These are phyloP conservation scores for Flaveria floridana DNA, from an alignment of 140 eudicot genomes.

Conservation along the genomic window DNA sequence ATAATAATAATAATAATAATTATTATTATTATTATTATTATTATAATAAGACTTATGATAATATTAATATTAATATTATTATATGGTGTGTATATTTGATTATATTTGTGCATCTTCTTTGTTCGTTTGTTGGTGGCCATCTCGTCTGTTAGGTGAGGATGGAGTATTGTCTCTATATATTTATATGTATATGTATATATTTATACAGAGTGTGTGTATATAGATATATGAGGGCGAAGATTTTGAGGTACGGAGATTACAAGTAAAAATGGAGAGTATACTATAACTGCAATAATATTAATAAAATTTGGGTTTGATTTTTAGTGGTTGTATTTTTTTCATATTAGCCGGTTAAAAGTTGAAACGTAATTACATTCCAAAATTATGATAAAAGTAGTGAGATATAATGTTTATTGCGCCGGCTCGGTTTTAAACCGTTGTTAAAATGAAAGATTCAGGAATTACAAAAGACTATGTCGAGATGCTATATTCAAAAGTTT, in stretches of 20 bases:
- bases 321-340: slow-evolving; percentile 5
- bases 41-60: too few species aligned
- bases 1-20: too few species aligned
- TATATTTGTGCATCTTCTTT: slow-evolving; percentile 30
- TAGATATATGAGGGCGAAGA: slow-evolving; percentile 26
- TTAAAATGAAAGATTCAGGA: too few species aligned
- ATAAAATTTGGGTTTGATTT: slow-evolving; percentile 2
- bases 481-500: too few species aligned
- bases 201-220: neutral
- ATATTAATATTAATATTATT: too few species aligned
- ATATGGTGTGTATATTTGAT: neutral
- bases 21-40: too few species aligned
- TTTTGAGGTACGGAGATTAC: slow-evolving; percentile 47
- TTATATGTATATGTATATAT: neutral
- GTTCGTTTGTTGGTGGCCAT: slow-evolving; percentile 47
- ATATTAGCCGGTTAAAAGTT: too few species aligned
- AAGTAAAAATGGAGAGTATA: slow-evolving; percentile 19
- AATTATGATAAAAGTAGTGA: too few species aligned
- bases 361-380: too few species aligned
- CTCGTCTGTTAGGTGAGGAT: slow-evolving; percentile 36
- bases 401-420: too few species aligned
- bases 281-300: neutral
- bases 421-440: too few species aligned
- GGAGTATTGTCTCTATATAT: slow-evolving; percentile 19
- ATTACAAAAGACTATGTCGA: too few species aligned